phyloP scores from a whole-genome alignment of 2,329 filamentous ascomycete species.

The Aquanectria penicillioides region DNA sequence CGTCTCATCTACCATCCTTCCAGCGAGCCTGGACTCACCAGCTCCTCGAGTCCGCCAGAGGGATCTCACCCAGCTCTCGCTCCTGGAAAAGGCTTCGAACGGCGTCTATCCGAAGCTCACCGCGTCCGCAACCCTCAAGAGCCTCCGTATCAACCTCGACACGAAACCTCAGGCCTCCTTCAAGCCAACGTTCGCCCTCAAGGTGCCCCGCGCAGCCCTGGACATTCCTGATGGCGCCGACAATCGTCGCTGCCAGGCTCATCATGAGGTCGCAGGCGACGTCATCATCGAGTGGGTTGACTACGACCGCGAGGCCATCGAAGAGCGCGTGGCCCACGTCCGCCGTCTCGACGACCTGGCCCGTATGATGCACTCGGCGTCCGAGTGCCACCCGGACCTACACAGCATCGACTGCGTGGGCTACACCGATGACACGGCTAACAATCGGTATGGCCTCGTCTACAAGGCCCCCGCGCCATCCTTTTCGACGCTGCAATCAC shows the following conservation, averaged over 20 bases:
- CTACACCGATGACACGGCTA: constrained; percentile 54
- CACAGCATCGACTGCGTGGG: constrained; percentile 59
- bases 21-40: constrained; percentile 59
- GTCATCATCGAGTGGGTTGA: constrained; percentile 58
- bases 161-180: constrained; percentile 51
- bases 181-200: constrained; percentile 54
- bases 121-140: constrained; percentile 55
- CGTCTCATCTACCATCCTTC: constrained; percentile 52
- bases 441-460: constrained; percentile 55
- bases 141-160: constrained; percentile 59
- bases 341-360: constrained; percentile 58
- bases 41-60: constrained; percentile 56
- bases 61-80: constrained; percentile 52
- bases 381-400: constrained; percentile 55
- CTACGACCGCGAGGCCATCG: constrained; percentile 54
- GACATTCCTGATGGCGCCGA: constrained; percentile 25
- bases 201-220: constrained; percentile 48
- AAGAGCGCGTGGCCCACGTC: constrained; percentile 55
- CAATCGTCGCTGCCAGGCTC: constrained; percentile 44
- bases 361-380: constrained; percentile 58
- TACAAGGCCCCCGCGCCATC: constrained; percentile 50
- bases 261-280: constrained; percentile 46
- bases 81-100: constrained; percentile 53
- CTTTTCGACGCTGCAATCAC: constrained; percentile 51
- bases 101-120: constrained; percentile 55